Evolutionary conservation across 768 basidiomycete genomes (phyloP).

Genomic region (Baorangia bicolor): DNA sequence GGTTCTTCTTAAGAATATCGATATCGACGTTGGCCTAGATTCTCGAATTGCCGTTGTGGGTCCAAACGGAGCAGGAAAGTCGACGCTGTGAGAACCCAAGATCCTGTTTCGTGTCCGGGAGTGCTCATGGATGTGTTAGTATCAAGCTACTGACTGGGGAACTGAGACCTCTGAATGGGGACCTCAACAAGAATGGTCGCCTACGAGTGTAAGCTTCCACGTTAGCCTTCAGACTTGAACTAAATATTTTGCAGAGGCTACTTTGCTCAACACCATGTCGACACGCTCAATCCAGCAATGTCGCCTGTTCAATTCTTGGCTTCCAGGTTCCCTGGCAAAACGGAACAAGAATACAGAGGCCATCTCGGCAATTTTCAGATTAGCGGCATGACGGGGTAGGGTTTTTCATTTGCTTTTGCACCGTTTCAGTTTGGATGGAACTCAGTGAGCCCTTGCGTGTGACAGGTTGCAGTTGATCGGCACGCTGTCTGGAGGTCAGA

Average conservation of each 20-base stretch:
- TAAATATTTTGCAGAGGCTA: conserved; percentile 56
- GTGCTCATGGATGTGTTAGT: conserved; percentile 38
- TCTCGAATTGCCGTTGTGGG: conserved; percentile 95
- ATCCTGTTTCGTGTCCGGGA: not conserved
- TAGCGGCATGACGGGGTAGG: conserved; percentile 89
- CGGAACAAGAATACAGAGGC: conserved; percentile 92
- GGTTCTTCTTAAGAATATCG: conserved; percentile 74
- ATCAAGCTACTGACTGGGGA: conserved; percentile 66
- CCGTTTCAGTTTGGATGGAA: not conserved
- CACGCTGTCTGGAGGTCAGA: conserved; percentile 93
- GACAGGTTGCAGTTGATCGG: conserved; percentile 80
- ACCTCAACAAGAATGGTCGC: conserved; percentile 88
- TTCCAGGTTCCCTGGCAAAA: conserved; percentile 88
- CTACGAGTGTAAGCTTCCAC: conserved; percentile 69
- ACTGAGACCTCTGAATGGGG: conserved; percentile 46
- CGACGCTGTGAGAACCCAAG: conserved; percentile 65
- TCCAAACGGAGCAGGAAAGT: conserved; percentile 95
- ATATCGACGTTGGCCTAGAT: conserved; percentile 93
- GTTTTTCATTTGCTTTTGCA: conserved; percentile 1
- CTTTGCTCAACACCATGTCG: conserved; percentile 96
- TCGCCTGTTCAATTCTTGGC: conserved; percentile 95
- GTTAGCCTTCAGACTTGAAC: not conserved
- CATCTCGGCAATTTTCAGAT: conserved; percentile 98
- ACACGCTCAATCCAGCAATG: conserved; percentile 79
- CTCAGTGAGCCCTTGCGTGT: not conserved